Evolutionary conservation across 805 yeast genomes (phyloP).

Genomic region (Torulaspora franciscae): DNA sequence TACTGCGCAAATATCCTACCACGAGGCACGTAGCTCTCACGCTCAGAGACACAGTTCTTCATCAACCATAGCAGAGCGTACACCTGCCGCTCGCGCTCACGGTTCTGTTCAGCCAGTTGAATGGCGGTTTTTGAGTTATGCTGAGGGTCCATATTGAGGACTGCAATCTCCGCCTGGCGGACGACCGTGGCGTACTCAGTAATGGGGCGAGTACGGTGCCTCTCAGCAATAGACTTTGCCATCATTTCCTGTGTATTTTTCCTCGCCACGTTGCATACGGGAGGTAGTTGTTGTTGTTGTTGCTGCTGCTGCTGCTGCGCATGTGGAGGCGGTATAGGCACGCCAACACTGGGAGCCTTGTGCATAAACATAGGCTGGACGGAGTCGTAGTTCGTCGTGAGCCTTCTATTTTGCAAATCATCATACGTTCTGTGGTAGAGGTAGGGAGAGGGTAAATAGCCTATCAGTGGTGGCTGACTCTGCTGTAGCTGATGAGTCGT

Average conservation of each 20-base stretch:
- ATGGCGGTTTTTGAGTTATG: slow-evolving; percentile 28
- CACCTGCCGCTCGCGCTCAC: slow-evolving; percentile 64
- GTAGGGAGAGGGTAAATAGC: background rate
- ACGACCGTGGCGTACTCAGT: slow-evolving; percentile 43
- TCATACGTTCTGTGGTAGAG: slow-evolving; percentile 8
- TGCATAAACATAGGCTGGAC: background rate
- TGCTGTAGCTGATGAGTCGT: slow-evolving; percentile 1
- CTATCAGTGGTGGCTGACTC: background rate
- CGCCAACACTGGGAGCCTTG: background rate
- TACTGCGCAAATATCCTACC: slow-evolving; percentile 65
- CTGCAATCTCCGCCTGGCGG: slow-evolving; percentile 40
- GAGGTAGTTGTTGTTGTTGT: background rate
- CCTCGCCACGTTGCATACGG: slow-evolving; percentile 3
- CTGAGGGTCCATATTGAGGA: slow-evolving; percentile 30
- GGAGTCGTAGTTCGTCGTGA: slow-evolving; percentile 7
- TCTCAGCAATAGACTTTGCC: slow-evolving; percentile 31
- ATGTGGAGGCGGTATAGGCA: slow-evolving; percentile 1
- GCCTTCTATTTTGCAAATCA: slow-evolving; percentile 5
- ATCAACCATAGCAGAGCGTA: slow-evolving; percentile 80
- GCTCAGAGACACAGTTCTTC: slow-evolving; percentile 51
- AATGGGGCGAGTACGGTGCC: slow-evolving; percentile 37
- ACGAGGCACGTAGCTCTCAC: slow-evolving; percentile 55
- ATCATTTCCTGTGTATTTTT: slow-evolving; percentile 30
- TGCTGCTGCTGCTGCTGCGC: slow-evolving; percentile 4
- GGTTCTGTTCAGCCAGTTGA: slow-evolving; percentile 34